Evolutionary conservation across 352 stramenopile species (phyloP).

Genomic region (Thalassiosira exigua): DNA sequence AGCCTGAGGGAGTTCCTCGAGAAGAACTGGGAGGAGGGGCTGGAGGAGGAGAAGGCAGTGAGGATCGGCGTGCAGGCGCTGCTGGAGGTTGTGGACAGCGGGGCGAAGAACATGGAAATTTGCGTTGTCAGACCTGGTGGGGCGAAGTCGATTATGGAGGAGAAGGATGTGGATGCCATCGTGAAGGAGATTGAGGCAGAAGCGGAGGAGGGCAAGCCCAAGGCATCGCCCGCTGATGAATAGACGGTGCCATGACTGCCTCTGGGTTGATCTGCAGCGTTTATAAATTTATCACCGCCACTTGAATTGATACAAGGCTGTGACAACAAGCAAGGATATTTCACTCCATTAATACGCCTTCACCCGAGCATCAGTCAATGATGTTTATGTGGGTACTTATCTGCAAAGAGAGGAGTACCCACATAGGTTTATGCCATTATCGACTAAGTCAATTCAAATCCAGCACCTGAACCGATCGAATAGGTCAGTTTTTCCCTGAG

Average conservation of each 20-base stretch:
- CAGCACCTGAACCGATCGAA: constrained; percentile 89
- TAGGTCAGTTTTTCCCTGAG: constrained; percentile 91
- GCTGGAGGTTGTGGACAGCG: constrained; percentile 97
- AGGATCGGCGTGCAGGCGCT: constrained; percentile 94
- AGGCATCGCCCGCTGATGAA: constrained; percentile 8
- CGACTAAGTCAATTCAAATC: constrained; percentile 93
- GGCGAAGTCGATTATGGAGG: constrained; percentile 75
- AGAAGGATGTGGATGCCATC: constrained; percentile 75
- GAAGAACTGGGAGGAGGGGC: constrained; percentile 95
- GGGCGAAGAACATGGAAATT: constrained; percentile 99
- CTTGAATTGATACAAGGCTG: too few relatives aligned
- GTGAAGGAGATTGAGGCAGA: constrained; percentile 84
- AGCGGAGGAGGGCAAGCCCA: constrained; percentile 59
- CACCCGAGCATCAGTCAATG: too few relatives aligned
- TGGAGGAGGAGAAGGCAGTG: constrained; percentile 91
- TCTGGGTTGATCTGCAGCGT: too few relatives aligned
- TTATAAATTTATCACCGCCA: too few relatives aligned
- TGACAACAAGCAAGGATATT: too few relatives aligned
- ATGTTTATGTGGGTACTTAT: too few relatives aligned
- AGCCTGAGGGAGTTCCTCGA: constrained; percentile 98
- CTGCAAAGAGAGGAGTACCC: too few relatives aligned
- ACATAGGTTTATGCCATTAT: too few relatives aligned
- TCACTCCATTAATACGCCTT: too few relatives aligned
- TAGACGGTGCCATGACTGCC: too few relatives aligned
- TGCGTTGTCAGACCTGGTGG: constrained; percentile 88